These are phyloP conservation scores for Phytophthora pistaciae DNA, from an alignment of 352 stramenopile genomes.

Conservation along the genomic window DNA sequence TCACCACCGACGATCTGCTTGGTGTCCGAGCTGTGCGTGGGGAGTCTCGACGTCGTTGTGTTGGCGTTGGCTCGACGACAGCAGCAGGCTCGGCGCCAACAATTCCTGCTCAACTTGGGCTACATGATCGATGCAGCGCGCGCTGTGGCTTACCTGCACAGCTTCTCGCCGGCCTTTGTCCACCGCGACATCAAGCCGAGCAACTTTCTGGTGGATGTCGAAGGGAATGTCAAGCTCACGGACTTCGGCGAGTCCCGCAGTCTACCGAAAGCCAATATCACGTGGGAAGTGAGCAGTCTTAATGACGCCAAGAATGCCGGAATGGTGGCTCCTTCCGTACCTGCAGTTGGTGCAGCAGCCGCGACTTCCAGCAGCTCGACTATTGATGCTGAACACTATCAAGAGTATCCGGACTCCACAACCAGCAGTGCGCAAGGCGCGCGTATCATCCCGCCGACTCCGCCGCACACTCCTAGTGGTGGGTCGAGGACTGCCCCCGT, in stretches of 20 bases:
- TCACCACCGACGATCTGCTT: constrained; percentile 70
- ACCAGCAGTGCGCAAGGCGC: constrained; percentile 15
- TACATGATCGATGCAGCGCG: constrained; percentile 73
- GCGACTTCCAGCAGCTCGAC: constrained; percentile 29
- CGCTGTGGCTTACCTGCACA: constrained; percentile 67
- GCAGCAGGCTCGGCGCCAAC: constrained; percentile 42
- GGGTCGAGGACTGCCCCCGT: constrained; percentile 16
- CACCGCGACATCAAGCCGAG: constrained; percentile 69
- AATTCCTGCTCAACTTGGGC: constrained; percentile 59
- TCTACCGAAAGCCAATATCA: constrained; percentile 47
- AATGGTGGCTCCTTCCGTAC: constrained; percentile 12
- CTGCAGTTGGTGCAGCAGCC: constrained; percentile 14
- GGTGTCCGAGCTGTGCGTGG: constrained; percentile 63
- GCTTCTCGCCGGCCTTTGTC: constrained; percentile 62
- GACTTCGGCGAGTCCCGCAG: constrained; percentile 64
- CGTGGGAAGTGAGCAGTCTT: constrained; percentile 45
- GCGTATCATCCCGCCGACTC: constrained; percentile 17
- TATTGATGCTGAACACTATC: constrained; percentile 39
- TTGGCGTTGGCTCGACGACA: constrained; percentile 28
- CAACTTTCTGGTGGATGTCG: constrained; percentile 58
- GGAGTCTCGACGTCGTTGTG: constrained; percentile 56
- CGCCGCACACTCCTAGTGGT: constrained; percentile 12
- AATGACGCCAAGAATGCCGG: constrained; percentile 30
- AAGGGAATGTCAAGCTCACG: constrained; percentile 58
- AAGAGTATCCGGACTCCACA: constrained; percentile 37